phyloP scores from a whole-genome alignment of 2,329 filamentous ascomycete species.

The Pestalotiopsis sp. region DNA sequence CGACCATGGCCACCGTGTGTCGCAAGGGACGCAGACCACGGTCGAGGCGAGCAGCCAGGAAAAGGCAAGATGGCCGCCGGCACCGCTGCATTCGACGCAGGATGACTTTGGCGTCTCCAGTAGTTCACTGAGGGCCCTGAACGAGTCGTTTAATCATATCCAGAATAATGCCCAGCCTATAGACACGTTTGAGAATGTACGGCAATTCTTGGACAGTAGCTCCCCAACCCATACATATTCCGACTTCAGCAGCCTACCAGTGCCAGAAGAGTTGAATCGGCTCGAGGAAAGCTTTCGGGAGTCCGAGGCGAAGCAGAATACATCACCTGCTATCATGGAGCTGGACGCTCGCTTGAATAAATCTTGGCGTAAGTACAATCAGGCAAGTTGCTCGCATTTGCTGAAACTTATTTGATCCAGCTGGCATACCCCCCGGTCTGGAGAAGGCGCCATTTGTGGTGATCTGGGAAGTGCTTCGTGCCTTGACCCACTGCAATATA shows the following conservation, averaged over 20 bases:
- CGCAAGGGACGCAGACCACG: conserved; percentile 38
- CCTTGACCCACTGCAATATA: conserved; percentile 48
- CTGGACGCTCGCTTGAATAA: conserved; percentile 26
- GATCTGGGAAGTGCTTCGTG: conserved; percentile 55
- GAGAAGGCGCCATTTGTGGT: conserved; percentile 49
- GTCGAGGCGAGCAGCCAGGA: conserved; percentile 28
- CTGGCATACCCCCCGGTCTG: conserved; percentile 40
- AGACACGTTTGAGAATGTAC: not conserved
- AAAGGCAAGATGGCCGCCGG: conserved; percentile 16
- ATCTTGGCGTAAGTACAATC: conserved; percentile 30
- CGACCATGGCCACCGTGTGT: conserved; percentile 17
- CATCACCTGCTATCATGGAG: conserved; percentile 3
- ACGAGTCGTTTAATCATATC: conserved; percentile 20
- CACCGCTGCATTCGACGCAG: conserved; percentile 17
- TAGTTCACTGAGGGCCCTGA: conserved; percentile 26
- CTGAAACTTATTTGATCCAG: conserved; percentile 15
- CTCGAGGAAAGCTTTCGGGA: conserved; percentile 3
- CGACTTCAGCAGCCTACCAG: conserved; percentile 9
- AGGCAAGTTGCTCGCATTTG: not conserved
- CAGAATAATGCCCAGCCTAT: conserved; percentile 15
- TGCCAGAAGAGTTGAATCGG: conserved; percentile 7
- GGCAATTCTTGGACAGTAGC: conserved; percentile 4
- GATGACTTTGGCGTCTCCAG: conserved; percentile 26
- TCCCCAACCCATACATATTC: conserved; percentile 16
- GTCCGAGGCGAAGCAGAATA: not conserved